Evolutionary conservation across 331 rosid genomes (phyloP).

Genomic region (Erythrophleum ivorense): DNA sequence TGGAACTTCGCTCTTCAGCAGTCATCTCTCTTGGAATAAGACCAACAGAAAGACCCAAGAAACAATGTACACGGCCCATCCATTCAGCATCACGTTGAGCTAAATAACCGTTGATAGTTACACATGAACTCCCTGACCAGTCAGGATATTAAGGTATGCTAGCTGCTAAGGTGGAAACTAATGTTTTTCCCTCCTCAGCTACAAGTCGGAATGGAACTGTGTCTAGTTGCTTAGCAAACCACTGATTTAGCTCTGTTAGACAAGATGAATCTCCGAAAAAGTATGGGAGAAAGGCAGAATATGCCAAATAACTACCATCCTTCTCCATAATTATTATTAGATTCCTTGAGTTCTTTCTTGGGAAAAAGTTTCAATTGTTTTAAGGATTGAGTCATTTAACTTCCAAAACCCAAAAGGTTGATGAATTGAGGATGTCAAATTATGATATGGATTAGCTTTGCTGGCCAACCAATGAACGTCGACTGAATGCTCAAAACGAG

Average conservation of each 20-base stretch:
- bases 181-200: conserved; percentile 87
- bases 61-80: too few relatives aligned
- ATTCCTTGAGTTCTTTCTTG: conserved; percentile 48
- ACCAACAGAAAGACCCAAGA: too few relatives aligned
- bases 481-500: conserved; percentile 81
- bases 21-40: too few relatives aligned
- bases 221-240: conserved; percentile 96
- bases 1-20: too few relatives aligned
- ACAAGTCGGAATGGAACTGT: conserved; percentile 96
- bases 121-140: too few relatives aligned
- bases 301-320: conserved; percentile 87
- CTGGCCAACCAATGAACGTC: conserved; percentile 84
- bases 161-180: too few relatives aligned
- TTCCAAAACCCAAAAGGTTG: conserved; percentile 65
- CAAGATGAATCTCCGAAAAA: conserved; percentile 87
- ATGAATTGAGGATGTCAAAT: conserved; percentile 44
- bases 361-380: conserved; percentile 49
- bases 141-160: too few relatives aligned
- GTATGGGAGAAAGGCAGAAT: conserved; percentile 81
- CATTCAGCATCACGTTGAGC: too few relatives aligned
- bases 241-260: conserved; percentile 85
- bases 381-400: conserved; percentile 72
- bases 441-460: conserved; percentile 54
- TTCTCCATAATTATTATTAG: conserved; percentile 58
- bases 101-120: too few relatives aligned